These are phyloP conservation scores for Coniosporium tulheliwenetii DNA, from an alignment of 2,329 filamentous ascomycete genomes.

Conservation along the genomic window DNA sequence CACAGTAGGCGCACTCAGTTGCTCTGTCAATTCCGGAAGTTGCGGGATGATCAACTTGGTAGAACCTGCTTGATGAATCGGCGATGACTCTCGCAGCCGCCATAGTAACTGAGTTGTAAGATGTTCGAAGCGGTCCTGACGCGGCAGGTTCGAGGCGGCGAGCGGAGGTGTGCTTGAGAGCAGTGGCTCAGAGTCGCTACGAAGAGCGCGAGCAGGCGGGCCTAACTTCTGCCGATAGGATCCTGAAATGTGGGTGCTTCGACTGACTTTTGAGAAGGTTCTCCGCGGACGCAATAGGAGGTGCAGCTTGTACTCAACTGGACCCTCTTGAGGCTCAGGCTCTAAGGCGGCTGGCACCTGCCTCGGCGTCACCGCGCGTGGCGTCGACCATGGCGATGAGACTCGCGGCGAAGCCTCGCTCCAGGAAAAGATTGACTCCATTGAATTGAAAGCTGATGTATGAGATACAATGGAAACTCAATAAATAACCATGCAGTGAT, in stretches of 20 bases:
- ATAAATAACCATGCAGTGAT: too few species aligned
- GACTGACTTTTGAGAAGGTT: slow-evolving; percentile 57
- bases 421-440: slow-evolving; percentile 95
- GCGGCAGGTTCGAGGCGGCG: slow-evolving; percentile 46
- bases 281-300: slow-evolving; percentile 66
- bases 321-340: slow-evolving; percentile 83
- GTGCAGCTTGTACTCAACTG: slow-evolving; percentile 94
- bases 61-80: slow-evolving; percentile 70
- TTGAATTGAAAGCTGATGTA: slow-evolving; percentile 17
- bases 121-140: slow-evolving; percentile 75
- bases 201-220: slow-evolving; percentile 6
- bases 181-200: slow-evolving; percentile 9
- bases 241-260: slow-evolving; percentile 36
- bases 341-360: slow-evolving; percentile 57
- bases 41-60: slow-evolving; percentile 60
- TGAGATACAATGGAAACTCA: too few species aligned
- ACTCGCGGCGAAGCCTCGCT: slow-evolving; percentile 78
- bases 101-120: slow-evolving; percentile 90
- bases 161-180: slow-evolving; percentile 17
- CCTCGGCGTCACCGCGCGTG: slow-evolving; percentile 29
- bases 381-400: slow-evolving; percentile 69
- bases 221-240: slow-evolving; percentile 30
- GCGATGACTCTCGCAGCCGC: slow-evolving; percentile 87
- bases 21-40: slow-evolving; percentile 49
- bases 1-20: slow-evolving; percentile 40